These are phyloP conservation scores for Neonectria punicea DNA, from an alignment of 2,329 filamentous ascomycete species.

Conservation along the genomic window DNA sequence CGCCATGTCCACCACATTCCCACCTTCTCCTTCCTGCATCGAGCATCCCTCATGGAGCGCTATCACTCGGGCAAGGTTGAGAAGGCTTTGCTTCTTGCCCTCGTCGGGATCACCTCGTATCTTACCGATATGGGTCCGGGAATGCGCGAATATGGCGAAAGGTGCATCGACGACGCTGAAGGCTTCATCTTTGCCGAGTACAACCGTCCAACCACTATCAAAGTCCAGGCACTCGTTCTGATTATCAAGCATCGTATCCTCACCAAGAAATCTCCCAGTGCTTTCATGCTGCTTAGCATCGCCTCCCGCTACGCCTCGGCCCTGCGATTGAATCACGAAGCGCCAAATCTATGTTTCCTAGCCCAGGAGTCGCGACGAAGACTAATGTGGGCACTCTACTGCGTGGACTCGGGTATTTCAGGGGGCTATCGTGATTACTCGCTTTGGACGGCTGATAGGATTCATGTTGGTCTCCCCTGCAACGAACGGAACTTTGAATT, in stretches of 20 bases:
- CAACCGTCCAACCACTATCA: conserved; percentile 66
- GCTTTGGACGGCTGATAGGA: conserved; percentile 54
- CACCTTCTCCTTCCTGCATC: conserved; percentile 68
- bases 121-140: conserved; percentile 65
- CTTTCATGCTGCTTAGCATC: conserved; percentile 57
- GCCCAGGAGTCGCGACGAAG: conserved; percentile 56
- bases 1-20: conserved; percentile 69
- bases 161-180: conserved; percentile 66
- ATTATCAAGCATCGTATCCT: conserved; percentile 58
- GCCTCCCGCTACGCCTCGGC: conserved; percentile 56
- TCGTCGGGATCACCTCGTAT: conserved; percentile 66
- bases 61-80: conserved; percentile 68
- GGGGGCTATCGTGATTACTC: conserved; percentile 57
- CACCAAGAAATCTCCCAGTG: conserved; percentile 55
- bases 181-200: conserved; percentile 62
- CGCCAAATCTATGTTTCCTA: conserved; percentile 52
- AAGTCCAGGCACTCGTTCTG: conserved; percentile 60
- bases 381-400: conserved; percentile 58
- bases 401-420: conserved; percentile 55
- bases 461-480: conserved; percentile 55
- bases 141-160: conserved; percentile 62
- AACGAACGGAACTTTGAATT: conserved; percentile 63
- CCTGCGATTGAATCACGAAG: conserved; percentile 56
- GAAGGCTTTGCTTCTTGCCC: conserved; percentile 61
- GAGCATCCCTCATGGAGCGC: conserved; percentile 68